These are phyloP conservation scores for Suillus weaverae DNA, from an alignment of 768 basidiomycete genomes.

Conservation along the genomic window DNA sequence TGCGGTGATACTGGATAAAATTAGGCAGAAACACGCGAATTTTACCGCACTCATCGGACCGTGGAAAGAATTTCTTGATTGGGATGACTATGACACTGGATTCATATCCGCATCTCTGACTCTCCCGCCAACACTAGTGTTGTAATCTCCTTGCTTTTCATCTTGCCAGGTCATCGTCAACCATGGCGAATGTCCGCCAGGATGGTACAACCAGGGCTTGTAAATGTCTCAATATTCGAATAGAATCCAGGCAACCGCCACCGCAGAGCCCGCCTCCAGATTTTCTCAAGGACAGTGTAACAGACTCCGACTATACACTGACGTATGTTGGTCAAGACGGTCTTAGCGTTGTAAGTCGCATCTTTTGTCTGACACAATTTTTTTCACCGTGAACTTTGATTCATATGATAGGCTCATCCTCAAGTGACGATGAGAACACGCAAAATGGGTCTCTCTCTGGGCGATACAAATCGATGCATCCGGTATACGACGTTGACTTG, in stretches of 20 bases:
- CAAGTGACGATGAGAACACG: constrained; percentile 69
- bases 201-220: constrained; percentile 47
- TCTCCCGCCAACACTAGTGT: constrained; percentile 27
- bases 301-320: constrained; percentile 45
- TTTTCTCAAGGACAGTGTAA: constrained; percentile 29
- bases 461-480: constrained; percentile 47
- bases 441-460: constrained; percentile 43
- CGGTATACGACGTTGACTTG: constrained; percentile 69
- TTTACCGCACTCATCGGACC: constrained; percentile 11
- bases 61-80: constrained; percentile 25
- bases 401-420: constrained; percentile 52
- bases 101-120: constrained; percentile 29
- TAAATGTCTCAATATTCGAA: constrained; percentile 70
- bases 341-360: constrained; percentile 56
- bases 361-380: background rate
- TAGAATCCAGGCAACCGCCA: constrained; percentile 36
- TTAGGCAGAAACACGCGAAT: background rate
- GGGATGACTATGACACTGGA: constrained; percentile 30
- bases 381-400: constrained; percentile 11
- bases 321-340: constrained; percentile 69
- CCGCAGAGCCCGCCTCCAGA: constrained; percentile 29
- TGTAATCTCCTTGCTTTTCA: constrained; percentile 20
- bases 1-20: background rate
- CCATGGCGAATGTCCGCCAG: constrained; percentile 25
- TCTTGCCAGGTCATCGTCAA: constrained; percentile 9